phyloP scores from a whole-genome alignment of 148 eudicot genomes.

The Persicaria maculosa region DNA sequence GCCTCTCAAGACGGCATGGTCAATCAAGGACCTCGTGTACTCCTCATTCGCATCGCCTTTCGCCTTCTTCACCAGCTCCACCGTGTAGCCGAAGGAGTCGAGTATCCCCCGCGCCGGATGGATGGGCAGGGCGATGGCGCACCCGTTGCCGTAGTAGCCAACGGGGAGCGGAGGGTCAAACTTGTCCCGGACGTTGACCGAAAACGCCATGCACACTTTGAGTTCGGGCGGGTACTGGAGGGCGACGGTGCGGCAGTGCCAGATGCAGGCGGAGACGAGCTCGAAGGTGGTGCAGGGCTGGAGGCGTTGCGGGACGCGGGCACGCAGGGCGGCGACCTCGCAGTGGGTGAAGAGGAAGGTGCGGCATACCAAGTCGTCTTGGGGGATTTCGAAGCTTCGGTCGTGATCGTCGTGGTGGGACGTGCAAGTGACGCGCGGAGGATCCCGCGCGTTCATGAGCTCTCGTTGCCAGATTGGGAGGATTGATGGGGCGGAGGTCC shows the following conservation, averaged over 20 bases:
- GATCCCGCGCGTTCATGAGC: conserved; percentile 20
- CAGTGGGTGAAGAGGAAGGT: neutral
- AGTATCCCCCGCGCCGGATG: conserved; percentile 10
- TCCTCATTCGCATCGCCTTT: conserved; percentile 16
- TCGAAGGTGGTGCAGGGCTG: no score
- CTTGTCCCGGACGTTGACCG: conserved; percentile 15
- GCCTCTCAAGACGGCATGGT: conserved; percentile 9
- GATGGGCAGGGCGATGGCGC: neutral
- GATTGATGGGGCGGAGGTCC: conserved; percentile 7
- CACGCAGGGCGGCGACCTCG: neutral
- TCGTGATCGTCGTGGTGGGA: conserved; percentile 21
- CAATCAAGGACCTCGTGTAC: conserved; percentile 11
- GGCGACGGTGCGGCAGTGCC: conserved; percentile 14
- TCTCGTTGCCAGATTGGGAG: conserved; percentile 30
- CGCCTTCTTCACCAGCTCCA: neutral
- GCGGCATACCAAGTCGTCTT: neutral
- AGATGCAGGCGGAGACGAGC: no score
- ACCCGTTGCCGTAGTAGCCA: conserved; percentile 25
- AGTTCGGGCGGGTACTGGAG: conserved; percentile 5
- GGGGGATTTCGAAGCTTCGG: neutral
- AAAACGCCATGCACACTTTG: conserved; percentile 11
- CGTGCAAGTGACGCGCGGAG: conserved; percentile 21
- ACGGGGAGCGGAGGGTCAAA: conserved; percentile 5
- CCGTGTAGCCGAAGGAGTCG: conserved; percentile 17
- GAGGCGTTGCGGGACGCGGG: conserved; percentile 10